A percentile compares a stretch with the other conserved stretches of the same genome.
phyloP scores from a whole-genome alignment of 2,329 filamentous ascomycete genomes.

The Aspergillus fischeri region DNA sequence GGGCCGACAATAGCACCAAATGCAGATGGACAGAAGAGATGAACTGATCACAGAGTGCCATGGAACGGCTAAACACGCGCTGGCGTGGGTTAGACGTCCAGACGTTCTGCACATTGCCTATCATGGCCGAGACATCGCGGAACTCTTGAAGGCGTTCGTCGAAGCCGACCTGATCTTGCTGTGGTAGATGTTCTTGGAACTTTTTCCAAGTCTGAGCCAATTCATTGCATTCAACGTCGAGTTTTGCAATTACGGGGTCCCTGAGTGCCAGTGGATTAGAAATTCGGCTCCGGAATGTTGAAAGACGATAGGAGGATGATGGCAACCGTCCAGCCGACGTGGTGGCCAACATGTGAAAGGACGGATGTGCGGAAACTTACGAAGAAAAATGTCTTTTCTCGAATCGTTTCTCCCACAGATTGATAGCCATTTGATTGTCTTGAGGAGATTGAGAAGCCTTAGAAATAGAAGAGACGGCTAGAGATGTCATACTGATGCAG shows the following conservation, averaged over 20 bases:
- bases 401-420: constrained; percentile 25
- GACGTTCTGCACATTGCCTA: constrained; percentile 23
- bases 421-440: constrained; percentile 9
- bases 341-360: background rate
- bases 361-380: constrained; percentile 17
- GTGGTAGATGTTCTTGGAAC: constrained; percentile 28
- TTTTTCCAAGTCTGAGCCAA: constrained; percentile 33
- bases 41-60: constrained; percentile 26
- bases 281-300: background rate
- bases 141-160: constrained; percentile 25
- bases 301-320: background rate
- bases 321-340: background rate
- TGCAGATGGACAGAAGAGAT: constrained; percentile 28
- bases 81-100: constrained; percentile 27
- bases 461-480: constrained; percentile 4
- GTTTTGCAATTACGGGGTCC: constrained; percentile 27
- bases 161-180: constrained; percentile 25
- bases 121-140: constrained; percentile 25
- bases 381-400: constrained; percentile 26
- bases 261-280: constrained; percentile 12
- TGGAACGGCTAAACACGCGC: constrained; percentile 22
- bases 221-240: constrained; percentile 38
- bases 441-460: constrained; percentile 8
- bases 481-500: constrained; percentile 2
- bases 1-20: constrained; percentile 18